Evolutionary conservation across 1,139 yeast species (phyloP).

Genomic region (Arxiozyma heterogenica): DNA sequence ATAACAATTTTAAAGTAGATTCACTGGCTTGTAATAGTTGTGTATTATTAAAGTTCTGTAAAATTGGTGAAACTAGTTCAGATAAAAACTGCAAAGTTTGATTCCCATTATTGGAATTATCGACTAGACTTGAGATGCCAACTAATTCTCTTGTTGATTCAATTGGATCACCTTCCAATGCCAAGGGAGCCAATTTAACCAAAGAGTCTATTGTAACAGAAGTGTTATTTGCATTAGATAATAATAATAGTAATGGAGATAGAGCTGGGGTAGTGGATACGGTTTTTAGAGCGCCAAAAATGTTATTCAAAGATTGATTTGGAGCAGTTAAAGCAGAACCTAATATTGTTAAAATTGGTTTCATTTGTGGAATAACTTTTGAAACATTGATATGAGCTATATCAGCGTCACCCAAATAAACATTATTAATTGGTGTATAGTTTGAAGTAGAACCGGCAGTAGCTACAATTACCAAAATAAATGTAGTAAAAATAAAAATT

Average conservation of each 20-base stretch:
- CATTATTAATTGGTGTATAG: slow-evolving; percentile 23
- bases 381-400: slow-evolving; percentile 29
- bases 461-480: slow-evolving; percentile 20
- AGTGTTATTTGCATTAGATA: slow-evolving; percentile 21
- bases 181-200: slow-evolving; percentile 24
- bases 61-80: slow-evolving; percentile 16
- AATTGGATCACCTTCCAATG: slow-evolving; percentile 15
- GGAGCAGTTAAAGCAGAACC: slow-evolving; percentile 28
- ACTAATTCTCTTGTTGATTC: slow-evolving; percentile 17
- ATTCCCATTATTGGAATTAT: slow-evolving; percentile 20
- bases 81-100: slow-evolving; percentile 19
- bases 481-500: slow-evolving; percentile 19
- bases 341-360: slow-evolving; percentile 24
- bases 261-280: slow-evolving; percentile 26
- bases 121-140: slow-evolving; percentile 19
- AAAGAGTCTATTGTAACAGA: slow-evolving; percentile 21
- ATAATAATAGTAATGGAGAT: slow-evolving; percentile 21
- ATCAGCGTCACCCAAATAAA: slow-evolving; percentile 28
- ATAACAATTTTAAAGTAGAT: slow-evolving; percentile 19
- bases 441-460: slow-evolving; percentile 29
- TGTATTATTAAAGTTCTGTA: slow-evolving; percentile 16
- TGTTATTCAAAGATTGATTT: slow-evolving; percentile 15
- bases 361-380: slow-evolving; percentile 28
- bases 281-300: slow-evolving; percentile 21
- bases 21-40: slow-evolving; percentile 12